Evolutionary conservation across 257 asterid species (phyloP).

Genomic region (Nicotiana obtusifolia): DNA sequence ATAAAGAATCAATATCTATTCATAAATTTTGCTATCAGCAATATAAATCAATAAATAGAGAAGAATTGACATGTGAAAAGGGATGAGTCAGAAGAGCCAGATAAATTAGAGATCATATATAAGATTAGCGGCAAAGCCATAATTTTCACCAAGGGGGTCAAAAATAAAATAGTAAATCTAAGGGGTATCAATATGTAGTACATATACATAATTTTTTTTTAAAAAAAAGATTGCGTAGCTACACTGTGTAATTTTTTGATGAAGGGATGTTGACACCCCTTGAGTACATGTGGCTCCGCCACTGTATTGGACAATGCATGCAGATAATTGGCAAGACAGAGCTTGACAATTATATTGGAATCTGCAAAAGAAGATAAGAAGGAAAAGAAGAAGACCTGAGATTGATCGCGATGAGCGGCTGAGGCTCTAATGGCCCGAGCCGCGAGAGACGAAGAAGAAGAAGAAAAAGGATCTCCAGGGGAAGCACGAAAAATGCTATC

Average conservation of each 20-base stretch:
- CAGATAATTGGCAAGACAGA: not conserved
- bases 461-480: not conserved
- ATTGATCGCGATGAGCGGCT: not conserved
- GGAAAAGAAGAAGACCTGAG: conserved; percentile 2
- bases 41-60: not conserved
- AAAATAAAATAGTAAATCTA: not conserved
- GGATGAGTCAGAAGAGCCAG: not conserved
- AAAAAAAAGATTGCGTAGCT: too few relatives aligned
- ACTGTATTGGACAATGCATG: not conserved
- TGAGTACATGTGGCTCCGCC: too few relatives aligned
- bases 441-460: conserved; percentile 8
- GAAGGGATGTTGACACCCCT: too few relatives aligned
- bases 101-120: not conserved
- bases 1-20: not conserved
- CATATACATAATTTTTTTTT: too few relatives aligned
- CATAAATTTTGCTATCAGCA: not conserved
- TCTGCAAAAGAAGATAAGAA: too few relatives aligned
- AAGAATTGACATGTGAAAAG: not conserved
- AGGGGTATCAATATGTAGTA: too few relatives aligned
- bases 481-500: not conserved
- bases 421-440: conserved; percentile 20
- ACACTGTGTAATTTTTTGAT: too few relatives aligned
- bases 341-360: not conserved
- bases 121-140: not conserved
- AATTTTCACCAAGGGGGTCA: not conserved